Percentiles rank a stretch among this genome's conserved stretches.
Evolutionary conservation across 371 early-diverging fungal genomes (phyloP).

Genomic region (Saksenaea vasiformis): DNA sequence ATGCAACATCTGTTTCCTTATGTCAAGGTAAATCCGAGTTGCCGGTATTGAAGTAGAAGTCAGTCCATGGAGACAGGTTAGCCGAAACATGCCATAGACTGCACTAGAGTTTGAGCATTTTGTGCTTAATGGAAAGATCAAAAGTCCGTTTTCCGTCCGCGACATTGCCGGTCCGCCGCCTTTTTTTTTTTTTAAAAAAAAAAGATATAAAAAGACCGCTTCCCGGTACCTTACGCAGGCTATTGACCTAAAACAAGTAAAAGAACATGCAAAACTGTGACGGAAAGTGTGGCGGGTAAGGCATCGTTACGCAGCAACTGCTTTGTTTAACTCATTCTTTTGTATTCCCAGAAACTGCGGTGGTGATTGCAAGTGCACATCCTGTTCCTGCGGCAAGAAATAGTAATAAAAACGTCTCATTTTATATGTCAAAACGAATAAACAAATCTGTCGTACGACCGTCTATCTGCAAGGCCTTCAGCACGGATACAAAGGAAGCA

Average conservation of each 20-base stretch:
- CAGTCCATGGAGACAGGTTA: no score
- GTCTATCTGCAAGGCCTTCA: no score
- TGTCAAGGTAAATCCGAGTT: no score
- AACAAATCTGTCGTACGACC: neutral
- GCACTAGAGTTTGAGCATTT: no score
- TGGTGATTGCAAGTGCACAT: neutral
- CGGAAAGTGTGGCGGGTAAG: conserved; percentile 37
- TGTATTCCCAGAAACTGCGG: neutral
- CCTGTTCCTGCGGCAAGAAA: neutral
- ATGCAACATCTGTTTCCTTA: no score
- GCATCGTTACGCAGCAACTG: neutral
- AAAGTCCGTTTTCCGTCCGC: no score
- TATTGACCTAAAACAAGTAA: conserved; percentile 8
- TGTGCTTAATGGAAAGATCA: no score
- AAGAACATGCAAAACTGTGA: conserved; percentile 28
- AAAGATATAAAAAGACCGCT: no score
- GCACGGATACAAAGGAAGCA: neutral
- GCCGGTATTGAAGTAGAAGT: no score
- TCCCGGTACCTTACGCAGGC: neutral
- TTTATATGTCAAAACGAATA: neutral
- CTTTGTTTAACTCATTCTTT: neutral
- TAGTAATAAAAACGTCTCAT: neutral
- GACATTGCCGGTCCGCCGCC: no score
- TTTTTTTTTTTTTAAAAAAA: no score
- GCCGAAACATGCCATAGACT: no score